phyloP scores from a whole-genome alignment of 768 basidiomycete species.

The Dioszegia aurantiaca region DNA sequence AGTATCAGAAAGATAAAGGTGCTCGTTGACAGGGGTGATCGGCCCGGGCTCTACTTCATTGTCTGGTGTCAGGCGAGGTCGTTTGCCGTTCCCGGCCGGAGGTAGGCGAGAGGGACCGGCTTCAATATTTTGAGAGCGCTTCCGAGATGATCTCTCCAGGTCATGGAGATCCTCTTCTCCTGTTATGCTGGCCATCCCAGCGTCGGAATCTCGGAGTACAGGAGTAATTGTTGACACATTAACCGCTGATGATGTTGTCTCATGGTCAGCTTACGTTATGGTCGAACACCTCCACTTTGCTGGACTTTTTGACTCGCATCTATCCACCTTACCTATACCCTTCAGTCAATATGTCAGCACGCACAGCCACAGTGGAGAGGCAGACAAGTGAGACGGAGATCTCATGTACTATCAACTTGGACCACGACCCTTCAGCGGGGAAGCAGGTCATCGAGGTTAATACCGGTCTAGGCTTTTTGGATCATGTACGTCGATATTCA shows the following conservation, averaged over 20 bases:
- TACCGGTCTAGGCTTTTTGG: conserved; percentile 97
- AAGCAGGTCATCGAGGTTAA: conserved; percentile 76
- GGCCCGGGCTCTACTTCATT: too few species aligned
- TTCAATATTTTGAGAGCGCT: neutral
- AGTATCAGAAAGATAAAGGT: neutral
- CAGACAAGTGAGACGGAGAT: conserved; percentile 91
- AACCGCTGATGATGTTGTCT: too few species aligned
- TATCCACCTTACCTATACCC: conserved; percentile 1
- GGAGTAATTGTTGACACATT: too few species aligned
- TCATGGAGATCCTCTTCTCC: too few species aligned
- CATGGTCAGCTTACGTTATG: too few species aligned
- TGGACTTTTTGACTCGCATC: conserved; percentile 4
- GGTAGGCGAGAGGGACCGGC: conserved; percentile 9
- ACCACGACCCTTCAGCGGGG: conserved; percentile 65
- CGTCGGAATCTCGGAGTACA: too few species aligned
- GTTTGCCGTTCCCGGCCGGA: neutral
- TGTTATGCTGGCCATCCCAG: too few species aligned
- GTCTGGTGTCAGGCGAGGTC: conserved; percentile 11
- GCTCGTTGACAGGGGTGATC: neutral
- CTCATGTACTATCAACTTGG: conserved; percentile 74
- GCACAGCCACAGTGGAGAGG: conserved; percentile 61
- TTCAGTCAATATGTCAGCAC: conserved; percentile 13
- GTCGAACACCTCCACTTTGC: neutral
- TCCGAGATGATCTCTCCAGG: too few species aligned
- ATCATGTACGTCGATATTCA: conserved; percentile 66